Evolutionary conservation across 2,329 filamentous ascomycete genomes (phyloP).

Genomic region (Penicillium decumbens): DNA sequence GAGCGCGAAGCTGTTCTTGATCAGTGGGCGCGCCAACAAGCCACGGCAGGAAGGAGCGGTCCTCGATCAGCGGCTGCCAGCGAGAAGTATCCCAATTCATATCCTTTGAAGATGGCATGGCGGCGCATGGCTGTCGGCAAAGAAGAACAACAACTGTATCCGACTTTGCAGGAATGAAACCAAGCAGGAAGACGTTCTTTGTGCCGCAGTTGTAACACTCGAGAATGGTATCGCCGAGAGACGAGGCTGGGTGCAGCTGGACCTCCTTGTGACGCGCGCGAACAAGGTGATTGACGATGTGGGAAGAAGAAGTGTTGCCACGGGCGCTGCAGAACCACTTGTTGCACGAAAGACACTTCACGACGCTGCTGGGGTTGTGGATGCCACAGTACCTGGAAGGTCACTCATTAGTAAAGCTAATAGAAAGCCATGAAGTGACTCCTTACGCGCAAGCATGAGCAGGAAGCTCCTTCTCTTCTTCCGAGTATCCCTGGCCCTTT

Average conservation of each 20-base stretch:
- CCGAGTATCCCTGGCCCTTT: slow-evolving; percentile 53
- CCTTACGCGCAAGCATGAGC: slow-evolving; percentile 93
- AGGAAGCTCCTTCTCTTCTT: slow-evolving; percentile 87
- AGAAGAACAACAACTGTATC: slow-evolving; percentile 96
- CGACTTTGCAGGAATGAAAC: slow-evolving; percentile 97
- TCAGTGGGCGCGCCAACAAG: slow-evolving; percentile 85
- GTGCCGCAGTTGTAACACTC: slow-evolving; percentile 99
- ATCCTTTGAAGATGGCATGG: slow-evolving; percentile 92
- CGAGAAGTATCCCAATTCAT: slow-evolving; percentile 99
- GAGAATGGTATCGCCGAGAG: slow-evolving; percentile 89
- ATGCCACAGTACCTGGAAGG: slow-evolving; percentile 82
- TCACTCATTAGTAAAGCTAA: slow-evolving; percentile 17
- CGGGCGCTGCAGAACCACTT: slow-evolving; percentile 99
- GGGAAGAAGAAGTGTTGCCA: slow-evolving; percentile 91
- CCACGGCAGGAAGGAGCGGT: slow-evolving; percentile 91
- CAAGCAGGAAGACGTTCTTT: slow-evolving; percentile 97
- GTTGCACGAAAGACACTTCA: slow-evolving; percentile 90
- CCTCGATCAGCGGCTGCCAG: slow-evolving; percentile 96
- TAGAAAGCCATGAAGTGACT: not conserved
- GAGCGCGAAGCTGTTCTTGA: slow-evolving; percentile 89
- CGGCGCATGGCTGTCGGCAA: slow-evolving; percentile 92
- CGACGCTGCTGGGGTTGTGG: slow-evolving; percentile 88
- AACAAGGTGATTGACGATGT: slow-evolving; percentile 97
- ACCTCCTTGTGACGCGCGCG: slow-evolving; percentile 98
- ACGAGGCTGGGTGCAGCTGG: slow-evolving; percentile 87